phyloP scores from a whole-genome alignment of 1,139 yeast genomes.

The Geotrichum fermentans region DNA sequence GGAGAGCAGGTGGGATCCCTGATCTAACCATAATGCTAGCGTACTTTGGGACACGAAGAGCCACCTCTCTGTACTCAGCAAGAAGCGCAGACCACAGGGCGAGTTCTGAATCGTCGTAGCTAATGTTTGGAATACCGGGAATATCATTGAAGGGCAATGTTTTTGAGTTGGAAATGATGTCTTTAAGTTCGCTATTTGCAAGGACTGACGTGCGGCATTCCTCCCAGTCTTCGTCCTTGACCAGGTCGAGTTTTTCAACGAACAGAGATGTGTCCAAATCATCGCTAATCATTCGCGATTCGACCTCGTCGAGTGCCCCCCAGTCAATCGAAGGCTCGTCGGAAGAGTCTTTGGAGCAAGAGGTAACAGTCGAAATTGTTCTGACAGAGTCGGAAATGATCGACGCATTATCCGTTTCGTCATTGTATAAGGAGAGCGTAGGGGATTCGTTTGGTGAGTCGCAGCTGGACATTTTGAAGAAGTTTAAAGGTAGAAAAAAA shows the following conservation, averaged over 20 bases:
- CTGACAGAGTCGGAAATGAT: constrained; percentile 10
- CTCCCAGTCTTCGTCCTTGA: constrained; percentile 18
- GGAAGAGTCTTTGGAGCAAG: neutral
- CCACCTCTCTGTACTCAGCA: constrained; percentile 35
- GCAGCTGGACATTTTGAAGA: neutral
- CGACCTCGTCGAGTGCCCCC: constrained; percentile 15
- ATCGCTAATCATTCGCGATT: constrained; percentile 15
- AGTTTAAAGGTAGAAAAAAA: neutral
- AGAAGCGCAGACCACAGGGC: constrained; percentile 38
- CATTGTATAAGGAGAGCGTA: constrained; percentile 9
- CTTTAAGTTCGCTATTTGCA: constrained; percentile 9
- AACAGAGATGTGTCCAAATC: constrained; percentile 15
- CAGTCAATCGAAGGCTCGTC: constrained; percentile 9
- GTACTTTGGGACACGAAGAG: constrained; percentile 34
- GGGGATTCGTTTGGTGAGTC: neutral
- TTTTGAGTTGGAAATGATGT: constrained; percentile 13
- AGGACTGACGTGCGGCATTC: constrained; percentile 10
- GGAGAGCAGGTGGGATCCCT: constrained; percentile 40
- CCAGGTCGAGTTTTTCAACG: constrained; percentile 15
- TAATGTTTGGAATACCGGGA: constrained; percentile 25
- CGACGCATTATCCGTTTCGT: constrained; percentile 16
- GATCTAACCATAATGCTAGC: constrained; percentile 34
- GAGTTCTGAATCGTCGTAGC: constrained; percentile 32
- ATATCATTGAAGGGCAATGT: constrained; percentile 27
- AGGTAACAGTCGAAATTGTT: constrained; percentile 6